Evolutionary conservation across 371 early-diverging fungal species (phyloP).

Genomic region (Mortierella sp.): DNA sequence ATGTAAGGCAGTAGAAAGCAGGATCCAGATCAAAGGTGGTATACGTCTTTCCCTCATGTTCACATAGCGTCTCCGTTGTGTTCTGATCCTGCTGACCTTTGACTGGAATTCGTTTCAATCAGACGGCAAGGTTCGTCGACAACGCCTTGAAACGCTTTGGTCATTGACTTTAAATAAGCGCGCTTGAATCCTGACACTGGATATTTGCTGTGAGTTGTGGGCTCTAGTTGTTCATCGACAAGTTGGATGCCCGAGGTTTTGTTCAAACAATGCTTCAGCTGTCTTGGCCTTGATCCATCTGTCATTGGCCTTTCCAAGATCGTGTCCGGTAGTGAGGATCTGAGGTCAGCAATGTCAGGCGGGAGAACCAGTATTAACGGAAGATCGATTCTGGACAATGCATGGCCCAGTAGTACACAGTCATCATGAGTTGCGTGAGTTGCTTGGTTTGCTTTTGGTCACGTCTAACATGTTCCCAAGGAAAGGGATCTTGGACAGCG

Average conservation of each 20-base stretch:
- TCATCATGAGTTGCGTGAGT: slow-evolving; percentile 44
- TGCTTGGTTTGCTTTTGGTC: too few relatives aligned
- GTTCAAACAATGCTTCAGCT: slow-evolving; percentile 34
- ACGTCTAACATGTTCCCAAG: slow-evolving; percentile 46
- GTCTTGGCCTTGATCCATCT: slow-evolving; percentile 53
- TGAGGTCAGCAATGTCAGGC: slow-evolving; percentile 46
- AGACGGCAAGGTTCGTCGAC: slow-evolving; percentile 33
- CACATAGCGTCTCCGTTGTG: slow-evolving; percentile 11
- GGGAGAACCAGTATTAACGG: slow-evolving; percentile 51
- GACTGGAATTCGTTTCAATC: slow-evolving; percentile 11
- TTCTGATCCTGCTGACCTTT: background rate
- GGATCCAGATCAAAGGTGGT: slow-evolving; percentile 41
- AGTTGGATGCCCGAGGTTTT: slow-evolving; percentile 43
- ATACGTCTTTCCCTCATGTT: slow-evolving; percentile 22
- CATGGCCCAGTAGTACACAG: slow-evolving; percentile 53
- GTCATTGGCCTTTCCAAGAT: slow-evolving; percentile 46
- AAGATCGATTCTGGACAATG: slow-evolving; percentile 40
- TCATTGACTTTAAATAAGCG: slow-evolving; percentile 44
- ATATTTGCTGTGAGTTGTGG: slow-evolving; percentile 35
- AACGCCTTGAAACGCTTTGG: slow-evolving; percentile 28
- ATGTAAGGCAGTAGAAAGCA: slow-evolving; percentile 36
- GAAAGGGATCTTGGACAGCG: slow-evolving; percentile 34
- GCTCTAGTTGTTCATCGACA: slow-evolving; percentile 39
- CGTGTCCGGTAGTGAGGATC: slow-evolving; percentile 50
- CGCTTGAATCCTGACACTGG: slow-evolving; percentile 37